Evolutionary conservation across 164 flowering plant species (phyloP).

Genomic region (Vitis rotundifolia): DNA sequence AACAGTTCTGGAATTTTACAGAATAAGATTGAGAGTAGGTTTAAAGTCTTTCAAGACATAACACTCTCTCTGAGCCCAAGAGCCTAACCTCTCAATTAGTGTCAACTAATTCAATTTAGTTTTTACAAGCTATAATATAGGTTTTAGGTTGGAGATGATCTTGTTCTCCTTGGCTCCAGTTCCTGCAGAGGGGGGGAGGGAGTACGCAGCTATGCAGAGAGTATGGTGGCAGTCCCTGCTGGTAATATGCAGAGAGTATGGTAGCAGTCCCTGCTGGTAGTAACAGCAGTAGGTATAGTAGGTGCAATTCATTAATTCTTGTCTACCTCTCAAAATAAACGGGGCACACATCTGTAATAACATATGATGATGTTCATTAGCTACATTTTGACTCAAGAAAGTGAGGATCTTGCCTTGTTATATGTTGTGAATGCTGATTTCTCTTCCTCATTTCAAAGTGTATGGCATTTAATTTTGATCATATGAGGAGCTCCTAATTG

Average conservation of each 20-base stretch:
- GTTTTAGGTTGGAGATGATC: conserved; percentile 69
- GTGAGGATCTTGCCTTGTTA: not conserved
- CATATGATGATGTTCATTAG: not conserved
- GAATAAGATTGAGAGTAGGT: conserved; percentile 66
- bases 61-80: conserved; percentile 76
- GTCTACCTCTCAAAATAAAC: not conserved
- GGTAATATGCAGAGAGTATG: too few relatives aligned
- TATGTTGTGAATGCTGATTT: not conserved
- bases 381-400: not conserved
- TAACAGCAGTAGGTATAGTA: not conserved
- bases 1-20: conserved; percentile 13
- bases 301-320: not conserved
- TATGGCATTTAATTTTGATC: too few relatives aligned
- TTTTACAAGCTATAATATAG: not conserved
- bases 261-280: too few relatives aligned
- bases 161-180: conserved; percentile 68
- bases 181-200: not conserved
- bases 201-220: not conserved
- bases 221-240: too few relatives aligned
- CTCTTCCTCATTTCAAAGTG: too few relatives aligned
- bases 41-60: conserved; percentile 84
- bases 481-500: too few relatives aligned
- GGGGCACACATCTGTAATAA: not conserved
- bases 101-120: not conserved
- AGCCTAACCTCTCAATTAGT: conserved; percentile 34